Evolutionary conservation across 306 rosid genomes (phyloP).

Genomic region (Cicer pinnatifidum): DNA sequence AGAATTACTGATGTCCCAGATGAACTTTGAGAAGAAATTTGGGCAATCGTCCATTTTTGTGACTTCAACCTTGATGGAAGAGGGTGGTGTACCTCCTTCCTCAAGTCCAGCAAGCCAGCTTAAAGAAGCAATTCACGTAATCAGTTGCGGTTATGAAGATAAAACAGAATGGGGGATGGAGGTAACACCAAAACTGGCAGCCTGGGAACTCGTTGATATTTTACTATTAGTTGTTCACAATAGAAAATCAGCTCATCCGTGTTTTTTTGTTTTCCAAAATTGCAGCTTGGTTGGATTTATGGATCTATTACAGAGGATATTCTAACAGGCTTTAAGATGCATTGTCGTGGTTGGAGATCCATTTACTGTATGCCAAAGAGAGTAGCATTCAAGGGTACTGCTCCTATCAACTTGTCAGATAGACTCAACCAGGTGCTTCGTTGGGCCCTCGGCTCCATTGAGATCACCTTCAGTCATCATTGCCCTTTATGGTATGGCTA

Average conservation of each 20-base stretch:
- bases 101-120: slow-evolving; percentile 84
- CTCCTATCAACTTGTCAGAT: slow-evolving; percentile 97
- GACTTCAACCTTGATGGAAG: slow-evolving; percentile 90
- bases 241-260: slow-evolving; percentile 37
- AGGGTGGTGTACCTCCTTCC: slow-evolving; percentile 95
- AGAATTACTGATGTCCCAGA: slow-evolving; percentile 83
- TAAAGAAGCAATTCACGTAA: slow-evolving; percentile 93
- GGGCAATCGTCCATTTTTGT: slow-evolving; percentile 94
- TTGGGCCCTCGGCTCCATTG: slow-evolving; percentile 96
- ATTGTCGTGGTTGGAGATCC: slow-evolving; percentile 99
- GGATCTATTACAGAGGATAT: slow-evolving; percentile 97
- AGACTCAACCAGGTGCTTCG: slow-evolving; percentile 96
- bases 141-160: slow-evolving; percentile 96
- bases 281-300: slow-evolving; percentile 96
- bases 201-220: slow-evolving; percentile 23
- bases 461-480: slow-evolving; percentile 93
- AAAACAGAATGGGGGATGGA: slow-evolving; percentile 96
- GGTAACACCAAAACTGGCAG: slow-evolving; percentile 55
- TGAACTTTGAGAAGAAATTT: slow-evolving; percentile 89
- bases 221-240: slow-evolving; percentile 36
- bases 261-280: slow-evolving; percentile 36
- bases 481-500: slow-evolving; percentile 90
- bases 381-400: slow-evolving; percentile 95
- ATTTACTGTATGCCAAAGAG: slow-evolving; percentile 88
- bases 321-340: slow-evolving; percentile 95